Base-by-base conservation (phyloP, 768 basidiomycete genomes). In the Lactarius sp. region DNA sequence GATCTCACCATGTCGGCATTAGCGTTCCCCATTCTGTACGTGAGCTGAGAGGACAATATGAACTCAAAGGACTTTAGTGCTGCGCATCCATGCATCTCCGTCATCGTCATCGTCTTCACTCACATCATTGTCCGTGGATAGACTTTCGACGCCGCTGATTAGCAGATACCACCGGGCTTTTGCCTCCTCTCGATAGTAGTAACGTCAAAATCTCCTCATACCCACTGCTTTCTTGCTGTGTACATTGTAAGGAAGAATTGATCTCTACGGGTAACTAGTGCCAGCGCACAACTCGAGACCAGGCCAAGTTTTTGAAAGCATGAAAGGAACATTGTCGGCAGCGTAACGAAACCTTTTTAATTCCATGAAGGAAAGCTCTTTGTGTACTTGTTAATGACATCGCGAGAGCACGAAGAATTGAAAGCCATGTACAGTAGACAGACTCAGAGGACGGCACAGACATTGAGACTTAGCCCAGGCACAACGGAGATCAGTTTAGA, bases 231-330 rank as follows among this genome's bases (percentile, higher is more conserved):
- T 27, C 1, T 27, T 27, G 2, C 27, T 27, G 27, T 70, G 80
- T 98, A 67, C 87, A 87, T 57, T 98, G 92, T 92, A 66, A 75
- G 52, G 60, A 14, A 31, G 12, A 58, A 39, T 59, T 46, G 14
- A 54, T 66, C 59, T 67, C 70, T 31, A 66, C 56, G 8, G 67
- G 69, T 68, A 41, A 65, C 59, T 64, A 50, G 56, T 66, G 66
- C 14, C 56, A 68, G 31, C 72, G 71, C 53, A 64, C 71, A 49
- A 56, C 74, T 50, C 64, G 69, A 86, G 96, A 88, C 79, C 95
- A 98, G 67, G 92, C 93, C 31, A 87, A 90, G 71, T 88, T 88
- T 75, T 78, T 98, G 67, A 92, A 92, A 71, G 87, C 86, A 20
- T 90, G 66, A 76, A 60, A n/a, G 9, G 12, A 27, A 27, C 1